These are phyloP conservation scores for Pisolithus marmoratus DNA, from an alignment of 768 basidiomycete species.

Conservation along the genomic window DNA sequence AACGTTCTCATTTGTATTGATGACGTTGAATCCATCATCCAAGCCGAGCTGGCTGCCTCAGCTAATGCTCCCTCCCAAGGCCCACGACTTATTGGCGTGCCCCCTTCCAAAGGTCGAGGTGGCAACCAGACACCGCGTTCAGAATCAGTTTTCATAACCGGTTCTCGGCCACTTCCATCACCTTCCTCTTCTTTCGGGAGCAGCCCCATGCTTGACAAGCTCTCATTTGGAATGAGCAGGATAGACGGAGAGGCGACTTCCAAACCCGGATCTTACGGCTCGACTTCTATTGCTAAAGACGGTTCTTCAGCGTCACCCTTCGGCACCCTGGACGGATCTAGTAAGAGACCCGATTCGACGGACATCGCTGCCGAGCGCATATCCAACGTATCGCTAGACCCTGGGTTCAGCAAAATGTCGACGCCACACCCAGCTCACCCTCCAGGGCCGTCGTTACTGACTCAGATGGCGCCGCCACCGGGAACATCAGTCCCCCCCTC, in stretches of 20 bases:
- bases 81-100: conserved; percentile 84
- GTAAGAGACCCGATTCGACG: conserved; percentile 31
- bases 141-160: conserved; percentile 82
- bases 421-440: conserved; percentile 32
- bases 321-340: conserved; percentile 8
- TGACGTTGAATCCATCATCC: conserved; percentile 91
- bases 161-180: conserved; percentile 88
- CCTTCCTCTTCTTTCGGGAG: conserved; percentile 68
- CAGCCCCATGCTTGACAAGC: conserved; percentile 78
- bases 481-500: conserved; percentile 3
- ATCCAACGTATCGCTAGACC: conserved; percentile 41
- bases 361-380: conserved; percentile 47
- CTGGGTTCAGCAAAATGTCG: conserved; percentile 34
- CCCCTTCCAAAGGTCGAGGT: conserved; percentile 86
- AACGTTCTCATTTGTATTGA: conserved; percentile 97
- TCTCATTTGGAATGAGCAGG: conserved; percentile 89
- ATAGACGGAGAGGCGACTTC: conserved; percentile 51
- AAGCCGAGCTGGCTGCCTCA: conserved; percentile 61
- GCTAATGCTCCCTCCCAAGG: conserved; percentile 28
- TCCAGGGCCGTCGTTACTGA: conserved; percentile 64
- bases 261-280: conserved; percentile 29
- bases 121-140: conserved; percentile 93
- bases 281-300: conserved; percentile 19
- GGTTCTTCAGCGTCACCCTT: conserved; percentile 5
- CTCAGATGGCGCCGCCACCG: conserved; percentile 55